Percentiles rank a stretch among this genome's conserved stretches.
These are phyloP conservation scores for Hortaea sp. DNA, from an alignment of 2,329 filamentous ascomycete genomes.

Conservation along the genomic window DNA sequence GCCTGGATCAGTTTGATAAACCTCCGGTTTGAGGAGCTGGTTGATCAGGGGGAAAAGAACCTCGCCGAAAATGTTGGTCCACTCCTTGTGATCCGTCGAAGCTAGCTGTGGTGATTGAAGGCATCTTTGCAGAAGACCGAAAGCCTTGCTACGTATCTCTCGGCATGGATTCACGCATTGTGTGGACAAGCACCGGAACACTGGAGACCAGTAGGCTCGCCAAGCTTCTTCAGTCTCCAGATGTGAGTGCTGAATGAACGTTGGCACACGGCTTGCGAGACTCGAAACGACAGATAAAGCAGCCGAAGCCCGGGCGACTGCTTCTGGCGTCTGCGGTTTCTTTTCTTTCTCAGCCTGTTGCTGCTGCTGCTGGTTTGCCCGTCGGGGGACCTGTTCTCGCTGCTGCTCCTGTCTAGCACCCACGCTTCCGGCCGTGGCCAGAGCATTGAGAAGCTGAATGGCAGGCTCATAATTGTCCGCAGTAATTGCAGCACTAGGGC, in stretches of 20 bases:
- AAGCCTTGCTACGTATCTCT: constrained; percentile 81
- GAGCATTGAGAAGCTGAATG: constrained; percentile 75
- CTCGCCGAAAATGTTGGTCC: constrained; percentile 89
- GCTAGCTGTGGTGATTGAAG: constrained; percentile 77
- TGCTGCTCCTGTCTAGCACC: constrained; percentile 58
- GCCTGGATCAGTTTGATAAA: constrained; percentile 79
- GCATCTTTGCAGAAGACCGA: constrained; percentile 74
- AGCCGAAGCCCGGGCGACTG: constrained; percentile 67
- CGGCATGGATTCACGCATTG: constrained; percentile 93
- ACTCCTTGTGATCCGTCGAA: constrained; percentile 68
- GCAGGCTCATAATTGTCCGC: constrained; percentile 93
- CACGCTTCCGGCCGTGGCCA: constrained; percentile 71
- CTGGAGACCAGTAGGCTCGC: constrained; percentile 95
- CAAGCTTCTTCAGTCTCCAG: constrained; percentile 67
- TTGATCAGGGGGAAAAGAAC: constrained; percentile 87
- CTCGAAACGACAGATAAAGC: constrained; percentile 73
- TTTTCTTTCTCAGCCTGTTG: constrained; percentile 16
- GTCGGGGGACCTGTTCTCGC: constrained; percentile 26
- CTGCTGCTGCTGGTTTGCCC: neutral
- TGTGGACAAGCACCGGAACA: constrained; percentile 76
- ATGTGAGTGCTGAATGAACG: constrained; percentile 85
- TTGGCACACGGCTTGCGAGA: constrained; percentile 70
- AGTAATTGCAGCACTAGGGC: constrained; percentile 69
- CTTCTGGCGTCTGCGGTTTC: constrained; percentile 51
- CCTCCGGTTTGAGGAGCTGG: constrained; percentile 81